phyloP scores from a whole-genome alignment of 2,329 filamentous ascomycete genomes.

The Diaporthe ampelina region DNA sequence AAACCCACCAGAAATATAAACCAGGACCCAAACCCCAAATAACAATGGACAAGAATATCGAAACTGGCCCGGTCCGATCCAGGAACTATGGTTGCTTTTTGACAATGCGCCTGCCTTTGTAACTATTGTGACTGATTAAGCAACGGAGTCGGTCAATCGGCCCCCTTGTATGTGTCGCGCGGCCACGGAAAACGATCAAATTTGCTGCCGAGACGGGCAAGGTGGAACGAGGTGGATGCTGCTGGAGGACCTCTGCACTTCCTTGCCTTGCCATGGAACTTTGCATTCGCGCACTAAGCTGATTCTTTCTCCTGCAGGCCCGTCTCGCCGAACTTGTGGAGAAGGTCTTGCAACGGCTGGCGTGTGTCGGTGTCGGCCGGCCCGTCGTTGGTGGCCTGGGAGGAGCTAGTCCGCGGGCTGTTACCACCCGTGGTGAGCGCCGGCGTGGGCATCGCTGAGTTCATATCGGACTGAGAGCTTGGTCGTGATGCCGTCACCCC shows the following conservation, averaged over 20 bases:
- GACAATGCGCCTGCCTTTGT: slow-evolving; percentile 24
- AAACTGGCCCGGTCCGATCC: slow-evolving; percentile 20
- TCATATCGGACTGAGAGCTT: slow-evolving; percentile 60
- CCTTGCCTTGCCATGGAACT: no score
- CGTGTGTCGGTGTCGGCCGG: slow-evolving; percentile 54
- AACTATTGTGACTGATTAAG: not conserved
- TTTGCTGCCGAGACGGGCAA: not conserved
- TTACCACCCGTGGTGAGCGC: slow-evolving; percentile 77
- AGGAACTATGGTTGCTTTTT: slow-evolving; percentile 5
- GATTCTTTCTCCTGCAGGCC: not conserved
- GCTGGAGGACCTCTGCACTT: not conserved
- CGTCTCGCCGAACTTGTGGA: slow-evolving; percentile 27
- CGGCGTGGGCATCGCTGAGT: slow-evolving; percentile 73
- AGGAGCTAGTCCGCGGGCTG: slow-evolving; percentile 76
- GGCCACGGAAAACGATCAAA: not conserved
- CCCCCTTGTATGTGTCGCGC: not conserved
- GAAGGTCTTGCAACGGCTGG: slow-evolving; percentile 11
- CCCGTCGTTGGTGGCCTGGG: slow-evolving; percentile 74
- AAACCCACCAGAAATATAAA: slow-evolving; percentile 3
- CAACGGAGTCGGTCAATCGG: not conserved
- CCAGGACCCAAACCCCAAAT: not conserved
- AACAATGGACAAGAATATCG: slow-evolving; percentile 27
- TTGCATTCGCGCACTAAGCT: not conserved
- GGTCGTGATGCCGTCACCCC: slow-evolving; percentile 51
- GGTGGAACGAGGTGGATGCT: not conserved